A percentile compares a stretch with the other conserved stretches of the same genome.
phyloP scores from a whole-genome alignment of 768 basidiomycete species.

The Leccinellum luteum region DNA sequence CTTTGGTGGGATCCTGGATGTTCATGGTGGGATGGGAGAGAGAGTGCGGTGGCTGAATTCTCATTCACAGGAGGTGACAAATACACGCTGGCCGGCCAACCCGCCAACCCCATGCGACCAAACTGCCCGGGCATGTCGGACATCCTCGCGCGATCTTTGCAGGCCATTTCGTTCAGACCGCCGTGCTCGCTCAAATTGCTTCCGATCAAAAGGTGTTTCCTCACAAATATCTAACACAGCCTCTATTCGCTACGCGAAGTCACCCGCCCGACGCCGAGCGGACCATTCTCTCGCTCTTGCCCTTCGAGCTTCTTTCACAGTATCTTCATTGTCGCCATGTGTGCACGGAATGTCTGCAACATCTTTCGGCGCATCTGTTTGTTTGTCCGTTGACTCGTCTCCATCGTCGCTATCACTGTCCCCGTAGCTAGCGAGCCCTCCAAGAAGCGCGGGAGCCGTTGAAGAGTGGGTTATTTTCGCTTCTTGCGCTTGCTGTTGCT shows the following conservation, averaged over 20 bases:
- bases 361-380: slow-evolving; percentile 2
- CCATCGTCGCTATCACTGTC: slow-evolving; percentile 47
- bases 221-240: neutral
- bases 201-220: neutral
- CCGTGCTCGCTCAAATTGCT: neutral
- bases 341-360: neutral
- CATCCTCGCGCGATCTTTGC: neutral
- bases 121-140: neutral
- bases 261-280: slow-evolving; percentile 41
- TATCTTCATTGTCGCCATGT: slow-evolving; percentile 12
- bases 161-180: too few species aligned
- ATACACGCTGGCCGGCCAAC: slow-evolving; percentile 2
- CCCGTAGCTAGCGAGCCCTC: slow-evolving; percentile 57
- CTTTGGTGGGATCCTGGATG: slow-evolving; percentile 45
- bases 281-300: slow-evolving; percentile 59
- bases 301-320: slow-evolving; percentile 45
- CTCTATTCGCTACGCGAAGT: too few species aligned
- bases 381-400: slow-evolving; percentile 28
- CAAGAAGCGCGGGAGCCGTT: slow-evolving; percentile 34
- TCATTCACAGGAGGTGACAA: neutral
- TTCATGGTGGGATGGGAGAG: slow-evolving; percentile 37
- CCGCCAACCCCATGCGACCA: neutral
- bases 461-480: slow-evolving; percentile 15
- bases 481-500: slow-evolving; percentile 27
- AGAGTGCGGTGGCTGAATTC: neutral